phyloP scores from a whole-genome alignment of 1,284 basidiomycete species.

The Amylostereum areolatum region DNA sequence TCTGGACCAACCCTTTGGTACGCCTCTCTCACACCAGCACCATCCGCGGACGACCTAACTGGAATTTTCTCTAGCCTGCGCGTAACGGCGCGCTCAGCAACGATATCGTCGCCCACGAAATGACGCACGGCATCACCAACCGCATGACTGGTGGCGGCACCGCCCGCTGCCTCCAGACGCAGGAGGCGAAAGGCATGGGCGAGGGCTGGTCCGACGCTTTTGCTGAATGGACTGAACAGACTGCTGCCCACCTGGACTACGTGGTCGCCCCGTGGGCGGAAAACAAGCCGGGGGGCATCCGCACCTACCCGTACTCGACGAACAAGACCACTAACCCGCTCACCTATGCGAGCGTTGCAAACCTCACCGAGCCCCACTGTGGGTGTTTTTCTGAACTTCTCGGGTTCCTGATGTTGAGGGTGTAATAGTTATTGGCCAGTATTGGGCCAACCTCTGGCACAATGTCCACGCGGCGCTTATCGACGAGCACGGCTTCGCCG shows the following conservation, averaged over 20 bases:
- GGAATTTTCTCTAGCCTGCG: constrained; percentile 17
- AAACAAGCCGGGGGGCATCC: constrained; percentile 27
- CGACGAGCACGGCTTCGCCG: constrained; percentile 32
- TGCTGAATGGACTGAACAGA: constrained; percentile 28
- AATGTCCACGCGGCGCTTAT: constrained; percentile 46
- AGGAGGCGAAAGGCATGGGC: constrained; percentile 44
- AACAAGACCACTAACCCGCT: constrained; percentile 32
- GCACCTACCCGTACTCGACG: constrained; percentile 38
- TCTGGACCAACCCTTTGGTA: constrained; percentile 32
- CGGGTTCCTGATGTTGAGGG: too few relatives aligned
- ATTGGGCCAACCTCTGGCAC: constrained; percentile 50
- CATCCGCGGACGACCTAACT: background rate
- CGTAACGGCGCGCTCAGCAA: constrained; percentile 45
- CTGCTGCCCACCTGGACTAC: background rate
- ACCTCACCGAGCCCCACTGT: constrained; percentile 35
- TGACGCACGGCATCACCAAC: constrained; percentile 46
- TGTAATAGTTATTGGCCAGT: constrained; percentile 32
- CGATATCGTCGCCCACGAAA: constrained; percentile 43
- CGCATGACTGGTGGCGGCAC: constrained; percentile 50
- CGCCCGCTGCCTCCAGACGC: constrained; percentile 43
- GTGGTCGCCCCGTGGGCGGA: too few relatives aligned
- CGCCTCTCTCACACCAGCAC: constrained; percentile 2
- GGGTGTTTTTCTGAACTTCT: too few relatives aligned
- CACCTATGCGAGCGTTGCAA: constrained; percentile 30
- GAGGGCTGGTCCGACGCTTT: constrained; percentile 53